Percentiles rank a stretch among this genome's conserved stretches.
phyloP scores from a whole-genome alignment of 2,329 filamentous ascomycete genomes.

The Colletotrichum ledebouriae region DNA sequence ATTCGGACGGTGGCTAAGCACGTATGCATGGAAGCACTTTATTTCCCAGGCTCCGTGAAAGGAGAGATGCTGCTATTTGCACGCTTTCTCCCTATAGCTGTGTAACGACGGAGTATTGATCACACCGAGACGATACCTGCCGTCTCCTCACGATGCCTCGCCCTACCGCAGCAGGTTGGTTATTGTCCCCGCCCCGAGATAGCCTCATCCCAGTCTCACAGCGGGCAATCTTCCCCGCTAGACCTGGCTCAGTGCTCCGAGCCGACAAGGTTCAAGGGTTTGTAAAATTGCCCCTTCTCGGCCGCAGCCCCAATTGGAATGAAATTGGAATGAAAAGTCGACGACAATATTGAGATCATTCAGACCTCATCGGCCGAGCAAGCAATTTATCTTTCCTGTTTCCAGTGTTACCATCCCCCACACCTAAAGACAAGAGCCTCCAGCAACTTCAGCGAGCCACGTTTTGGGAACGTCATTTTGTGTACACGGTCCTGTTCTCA shows the following conservation, averaged over 20 bases:
- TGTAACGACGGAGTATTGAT: not conserved
- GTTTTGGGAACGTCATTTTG: conserved; percentile 32
- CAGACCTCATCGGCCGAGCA: conserved; percentile 25
- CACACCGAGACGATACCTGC: conserved; percentile 18
- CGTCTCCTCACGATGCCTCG: conserved; percentile 1
- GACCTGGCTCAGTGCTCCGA: conserved; percentile 18
- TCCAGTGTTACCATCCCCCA: conserved; percentile 22
- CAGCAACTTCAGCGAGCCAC: conserved; percentile 20
- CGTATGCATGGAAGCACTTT: conserved; percentile 34
- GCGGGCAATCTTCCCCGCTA: conserved; percentile 23
- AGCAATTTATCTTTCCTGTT: conserved; percentile 25
- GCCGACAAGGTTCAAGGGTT: conserved; percentile 36
- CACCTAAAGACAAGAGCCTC: conserved; percentile 12
- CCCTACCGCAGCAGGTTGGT: not conserved
- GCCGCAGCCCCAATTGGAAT: conserved; percentile 22
- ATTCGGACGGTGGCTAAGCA: conserved; percentile 27
- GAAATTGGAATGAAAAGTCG: not conserved
- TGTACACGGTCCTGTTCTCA: conserved; percentile 13
- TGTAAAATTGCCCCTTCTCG: conserved; percentile 32
- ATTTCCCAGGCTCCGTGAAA: not conserved
- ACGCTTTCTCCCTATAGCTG: not conserved
- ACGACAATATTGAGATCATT: conserved; percentile 25
- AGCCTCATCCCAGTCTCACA: conserved; percentile 22
- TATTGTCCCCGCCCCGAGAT: conserved; percentile 7
- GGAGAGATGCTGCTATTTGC: not conserved